phyloP scores from a whole-genome alignment of 257 asterid genomes.

The Solanum infundibuliforme region DNA sequence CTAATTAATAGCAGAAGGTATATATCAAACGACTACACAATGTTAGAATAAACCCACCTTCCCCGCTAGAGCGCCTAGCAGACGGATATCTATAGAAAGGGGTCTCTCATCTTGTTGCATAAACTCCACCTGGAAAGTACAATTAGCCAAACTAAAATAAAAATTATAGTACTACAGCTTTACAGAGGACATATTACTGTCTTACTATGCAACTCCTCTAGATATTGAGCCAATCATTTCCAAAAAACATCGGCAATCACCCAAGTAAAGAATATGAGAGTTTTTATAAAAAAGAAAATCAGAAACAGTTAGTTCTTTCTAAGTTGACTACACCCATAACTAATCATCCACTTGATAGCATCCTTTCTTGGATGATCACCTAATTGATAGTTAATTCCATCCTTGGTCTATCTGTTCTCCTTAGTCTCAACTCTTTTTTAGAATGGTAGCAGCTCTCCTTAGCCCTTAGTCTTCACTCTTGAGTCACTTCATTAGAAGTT shows the following conservation, averaged over 20 bases:
- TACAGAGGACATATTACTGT: background rate
- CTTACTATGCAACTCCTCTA: background rate
- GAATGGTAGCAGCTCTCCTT: background rate
- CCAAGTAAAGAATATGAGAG: too few relatives aligned
- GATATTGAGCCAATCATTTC: background rate
- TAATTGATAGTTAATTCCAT: background rate
- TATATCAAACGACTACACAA: background rate
- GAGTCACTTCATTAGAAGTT: background rate
- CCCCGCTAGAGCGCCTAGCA: constrained; percentile 96
- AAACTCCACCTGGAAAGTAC: constrained; percentile 68
- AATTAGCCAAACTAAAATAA: background rate
- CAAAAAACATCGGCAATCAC: too few relatives aligned
- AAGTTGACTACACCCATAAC: too few relatives aligned
- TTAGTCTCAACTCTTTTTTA: background rate
- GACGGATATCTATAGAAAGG: constrained; percentile 90
- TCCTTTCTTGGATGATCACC: background rate
- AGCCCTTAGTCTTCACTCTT: background rate
- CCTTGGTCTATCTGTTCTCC: background rate
- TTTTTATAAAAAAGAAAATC: too few relatives aligned
- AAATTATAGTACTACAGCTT: background rate
- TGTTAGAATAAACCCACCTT: constrained; percentile 37
- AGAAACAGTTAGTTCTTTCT: too few relatives aligned
- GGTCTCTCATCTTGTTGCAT: constrained; percentile 93
- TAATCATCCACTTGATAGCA: background rate
- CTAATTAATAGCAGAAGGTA: background rate